Conservation (phyloP, 352 stramenopile genomes). For the Elongisporangium anandrum region DNA sequence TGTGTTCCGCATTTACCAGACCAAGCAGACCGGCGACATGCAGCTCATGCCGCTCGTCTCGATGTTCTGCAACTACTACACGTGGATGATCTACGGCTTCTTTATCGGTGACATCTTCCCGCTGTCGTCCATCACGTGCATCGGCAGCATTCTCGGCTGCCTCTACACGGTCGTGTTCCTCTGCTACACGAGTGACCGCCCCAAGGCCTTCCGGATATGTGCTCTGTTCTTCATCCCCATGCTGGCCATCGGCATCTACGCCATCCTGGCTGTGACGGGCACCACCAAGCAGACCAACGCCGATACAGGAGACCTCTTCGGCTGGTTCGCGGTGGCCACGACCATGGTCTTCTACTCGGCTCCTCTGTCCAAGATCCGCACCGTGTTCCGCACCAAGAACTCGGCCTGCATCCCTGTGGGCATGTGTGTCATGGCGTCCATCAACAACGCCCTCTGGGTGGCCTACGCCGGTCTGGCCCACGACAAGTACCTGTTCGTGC, state of each 20-base stretch:
- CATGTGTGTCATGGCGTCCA: conserved; percentile 35
- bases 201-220: background rate
- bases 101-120: background rate
- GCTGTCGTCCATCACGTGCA: background rate
- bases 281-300: conserved; percentile 12
- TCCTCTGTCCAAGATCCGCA: conserved; percentile 36
- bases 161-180: background rate
- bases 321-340: conserved; percentile 25
- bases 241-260: conserved; percentile 8
- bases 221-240: conserved; percentile 10
- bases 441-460: conserved; percentile 45
- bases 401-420: conserved; percentile 36
- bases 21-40: conserved; percentile 18
- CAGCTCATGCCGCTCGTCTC: conserved; percentile 31
- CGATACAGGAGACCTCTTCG: conserved; percentile 21
- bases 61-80: conserved; percentile 39
- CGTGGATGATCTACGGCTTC: conserved; percentile 16
- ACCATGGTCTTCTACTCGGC: conserved; percentile 43
- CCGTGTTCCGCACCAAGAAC: conserved; percentile 32
- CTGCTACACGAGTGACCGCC: background rate
- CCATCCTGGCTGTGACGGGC: conserved; percentile 9
- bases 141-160: background rate
- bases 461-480: conserved; percentile 32
- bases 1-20: conserved; percentile 3
- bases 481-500: conserved; percentile 39